Percentiles rank a stretch among this genome's conserved stretches.
phyloP scores from a whole-genome alignment of 768 basidiomycete species.

The Amylocystis lapponica region DNA sequence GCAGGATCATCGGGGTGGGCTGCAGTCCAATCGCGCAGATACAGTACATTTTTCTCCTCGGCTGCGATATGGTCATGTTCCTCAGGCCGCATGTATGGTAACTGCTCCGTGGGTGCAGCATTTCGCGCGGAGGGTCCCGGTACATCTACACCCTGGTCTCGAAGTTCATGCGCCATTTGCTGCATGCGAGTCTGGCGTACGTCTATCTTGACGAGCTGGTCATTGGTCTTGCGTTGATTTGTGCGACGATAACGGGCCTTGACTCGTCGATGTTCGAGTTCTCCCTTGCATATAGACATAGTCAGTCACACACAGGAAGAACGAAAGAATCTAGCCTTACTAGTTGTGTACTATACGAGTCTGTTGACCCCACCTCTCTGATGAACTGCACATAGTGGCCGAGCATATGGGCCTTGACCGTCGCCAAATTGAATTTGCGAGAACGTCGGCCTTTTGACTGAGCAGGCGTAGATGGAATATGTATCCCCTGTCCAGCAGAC shows the following conservation, averaged over 20 bases:
- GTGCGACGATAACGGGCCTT: slow-evolving; percentile 4
- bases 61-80: no score
- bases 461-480: neutral
- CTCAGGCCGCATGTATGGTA: slow-evolving; percentile 10
- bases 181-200: slow-evolving; percentile 11
- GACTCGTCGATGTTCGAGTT: slow-evolving; percentile 8
- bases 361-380: slow-evolving; percentile 26
- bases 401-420: slow-evolving; percentile 31
- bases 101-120: neutral
- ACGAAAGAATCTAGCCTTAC: slow-evolving; percentile 23
- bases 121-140: neutral
- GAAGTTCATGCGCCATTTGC: slow-evolving; percentile 7
- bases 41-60: no score
- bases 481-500: neutral
- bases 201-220: slow-evolving; percentile 12
- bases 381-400: slow-evolving; percentile 29
- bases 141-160: neutral
- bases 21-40: no score
- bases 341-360: slow-evolving; percentile 28
- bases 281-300: slow-evolving; percentile 10
- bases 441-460: neutral
- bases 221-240: slow-evolving; percentile 7
- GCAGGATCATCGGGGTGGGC: slow-evolving; percentile 1
- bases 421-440: slow-evolving; percentile 27
- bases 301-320: no score